Conservation (phyloP, 139 green algal species). For the Pseudopediastrum boryanum region DNA sequence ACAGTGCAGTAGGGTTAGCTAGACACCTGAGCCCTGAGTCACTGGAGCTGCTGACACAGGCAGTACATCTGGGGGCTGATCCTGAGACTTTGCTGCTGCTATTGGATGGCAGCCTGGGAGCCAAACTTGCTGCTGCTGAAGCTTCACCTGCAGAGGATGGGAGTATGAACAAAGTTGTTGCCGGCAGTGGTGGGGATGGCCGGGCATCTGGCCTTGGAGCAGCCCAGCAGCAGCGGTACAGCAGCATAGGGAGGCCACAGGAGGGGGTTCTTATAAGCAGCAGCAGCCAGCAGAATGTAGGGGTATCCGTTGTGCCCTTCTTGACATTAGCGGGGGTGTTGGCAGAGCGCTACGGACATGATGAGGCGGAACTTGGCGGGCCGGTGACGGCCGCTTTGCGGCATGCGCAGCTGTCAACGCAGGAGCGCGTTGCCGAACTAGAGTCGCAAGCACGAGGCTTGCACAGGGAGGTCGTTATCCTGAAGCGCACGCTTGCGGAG, state of each 20-base stretch:
- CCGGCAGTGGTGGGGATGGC: no score
- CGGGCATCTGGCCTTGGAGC: no score
- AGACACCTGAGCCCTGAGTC: not conserved
- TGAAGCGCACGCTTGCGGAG: conserved; percentile 50
- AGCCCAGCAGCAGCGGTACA: no score
- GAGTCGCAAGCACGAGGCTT: conserved; percentile 25
- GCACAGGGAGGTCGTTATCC: conserved; percentile 51
- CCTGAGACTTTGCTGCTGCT: conserved; percentile 13
- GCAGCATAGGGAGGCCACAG: no score
- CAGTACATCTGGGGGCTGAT: conserved; percentile 18
- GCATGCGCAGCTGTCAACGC: conserved; percentile 39
- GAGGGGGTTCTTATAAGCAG: no score
- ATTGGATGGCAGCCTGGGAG: conserved; percentile 26
- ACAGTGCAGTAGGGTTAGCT: not conserved
- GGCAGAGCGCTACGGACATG: conserved; percentile 29
- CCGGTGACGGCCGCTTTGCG: conserved; percentile 32
- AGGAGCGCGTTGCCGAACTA: conserved; percentile 24
- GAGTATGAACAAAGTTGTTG: no score
- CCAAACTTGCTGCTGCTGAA: no score
- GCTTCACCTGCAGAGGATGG: no score
- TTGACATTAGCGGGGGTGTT: conserved; percentile 14
- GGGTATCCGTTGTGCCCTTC: no score
- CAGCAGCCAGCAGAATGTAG: no score
- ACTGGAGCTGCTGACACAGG: conserved; percentile 9
- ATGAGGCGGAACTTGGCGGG: conserved; percentile 21